Percentiles rank a stretch among this genome's conserved stretches.
These are phyloP conservation scores for Ogataea siamensis DNA, from an alignment of 805 yeast genomes.

Conservation along the genomic window DNA sequence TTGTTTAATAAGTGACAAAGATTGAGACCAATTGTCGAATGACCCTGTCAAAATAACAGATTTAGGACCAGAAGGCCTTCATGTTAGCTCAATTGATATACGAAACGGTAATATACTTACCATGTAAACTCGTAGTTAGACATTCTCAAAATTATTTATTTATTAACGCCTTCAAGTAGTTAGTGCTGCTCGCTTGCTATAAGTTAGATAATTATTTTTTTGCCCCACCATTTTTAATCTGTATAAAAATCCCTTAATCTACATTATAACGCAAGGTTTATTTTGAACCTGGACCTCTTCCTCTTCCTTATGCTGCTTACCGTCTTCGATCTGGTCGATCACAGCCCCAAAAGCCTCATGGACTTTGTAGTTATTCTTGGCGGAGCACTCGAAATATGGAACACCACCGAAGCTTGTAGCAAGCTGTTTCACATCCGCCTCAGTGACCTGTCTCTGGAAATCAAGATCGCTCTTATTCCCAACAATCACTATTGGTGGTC, in stretches of 20 bases:
- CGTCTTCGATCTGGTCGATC: constrained; percentile 55
- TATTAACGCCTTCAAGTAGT: constrained; percentile 1
- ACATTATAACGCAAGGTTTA: constrained; percentile 17
- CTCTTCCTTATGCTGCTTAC: constrained; percentile 11
- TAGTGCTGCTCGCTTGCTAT: constrained; percentile 12
- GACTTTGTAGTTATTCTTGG: constrained; percentile 45
- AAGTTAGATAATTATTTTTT: constrained; percentile 20
- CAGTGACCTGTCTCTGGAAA: constrained; percentile 54
- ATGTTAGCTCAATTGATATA: neutral
- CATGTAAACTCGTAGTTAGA: constrained; percentile 27
- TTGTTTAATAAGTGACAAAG: constrained; percentile 46
- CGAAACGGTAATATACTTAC: constrained; percentile 18
- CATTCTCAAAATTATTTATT: constrained; percentile 27
- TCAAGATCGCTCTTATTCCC: constrained; percentile 56
- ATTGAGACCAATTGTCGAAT: constrained; percentile 56
- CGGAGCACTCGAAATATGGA: constrained; percentile 48
- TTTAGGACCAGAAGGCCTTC: constrained; percentile 36
- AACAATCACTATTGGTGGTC: constrained; percentile 46
- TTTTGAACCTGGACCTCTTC: constrained; percentile 4
- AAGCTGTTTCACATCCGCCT: constrained; percentile 47
- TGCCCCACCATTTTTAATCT: constrained; percentile 9
- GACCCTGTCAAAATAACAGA: constrained; percentile 58
- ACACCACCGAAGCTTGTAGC: constrained; percentile 43
- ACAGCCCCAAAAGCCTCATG: constrained; percentile 57
- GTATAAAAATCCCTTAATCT: constrained; percentile 2